These are phyloP conservation scores for Botrytis fragariae DNA, from an alignment of 2,329 filamentous ascomycete species.

Conservation along the genomic window DNA sequence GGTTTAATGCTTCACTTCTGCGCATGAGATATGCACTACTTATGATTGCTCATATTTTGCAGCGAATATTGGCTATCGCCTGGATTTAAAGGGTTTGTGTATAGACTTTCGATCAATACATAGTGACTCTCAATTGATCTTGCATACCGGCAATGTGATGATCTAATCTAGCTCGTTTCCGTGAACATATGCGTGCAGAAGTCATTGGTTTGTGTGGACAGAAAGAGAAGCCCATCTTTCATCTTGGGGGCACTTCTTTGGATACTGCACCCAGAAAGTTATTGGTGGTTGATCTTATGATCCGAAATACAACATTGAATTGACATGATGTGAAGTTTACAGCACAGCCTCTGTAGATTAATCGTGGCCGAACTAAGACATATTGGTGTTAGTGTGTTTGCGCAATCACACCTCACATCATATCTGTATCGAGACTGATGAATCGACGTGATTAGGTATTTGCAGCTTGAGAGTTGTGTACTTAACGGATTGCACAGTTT, in stretches of 20 bases:
- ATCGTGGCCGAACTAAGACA: neutral
- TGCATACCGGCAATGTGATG: neutral
- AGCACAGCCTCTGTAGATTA: neutral
- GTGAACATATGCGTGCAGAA: neutral
- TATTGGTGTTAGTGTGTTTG: neutral
- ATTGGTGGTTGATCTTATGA: neutral
- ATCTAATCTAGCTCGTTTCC: neutral
- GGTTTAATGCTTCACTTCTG: neutral
- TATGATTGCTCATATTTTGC: neutral
- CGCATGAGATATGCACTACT: neutral
- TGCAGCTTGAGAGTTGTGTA: neutral
- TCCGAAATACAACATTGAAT: neutral
- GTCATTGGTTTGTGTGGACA: neutral
- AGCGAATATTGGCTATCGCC: neutral
- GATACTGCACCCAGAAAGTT: neutral
- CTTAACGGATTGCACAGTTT: neutral
- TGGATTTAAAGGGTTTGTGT: neutral
- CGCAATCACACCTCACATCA: neutral
- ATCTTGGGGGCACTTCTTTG: neutral
- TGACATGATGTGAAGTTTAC: neutral
- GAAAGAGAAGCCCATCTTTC: neutral
- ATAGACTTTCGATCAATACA: slow-evolving; percentile 7
- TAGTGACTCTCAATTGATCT: neutral
- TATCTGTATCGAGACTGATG: neutral
- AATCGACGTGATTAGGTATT: neutral